Base-by-base conservation (phyloP, 352 stramenopile genomes). In the Phytophthora ohioensis region DNA sequence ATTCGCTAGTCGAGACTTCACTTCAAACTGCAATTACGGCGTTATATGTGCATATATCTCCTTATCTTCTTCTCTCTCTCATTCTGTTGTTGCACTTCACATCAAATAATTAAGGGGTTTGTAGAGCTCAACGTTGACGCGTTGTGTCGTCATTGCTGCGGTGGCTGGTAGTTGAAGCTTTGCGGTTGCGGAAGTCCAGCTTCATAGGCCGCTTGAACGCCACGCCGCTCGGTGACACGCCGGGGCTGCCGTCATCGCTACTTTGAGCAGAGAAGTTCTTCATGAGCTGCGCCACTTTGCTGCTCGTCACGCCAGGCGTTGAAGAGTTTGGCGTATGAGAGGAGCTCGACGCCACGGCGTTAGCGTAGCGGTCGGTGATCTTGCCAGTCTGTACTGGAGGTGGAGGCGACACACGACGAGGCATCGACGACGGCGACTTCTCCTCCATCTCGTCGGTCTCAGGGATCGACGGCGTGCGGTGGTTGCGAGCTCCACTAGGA, bases 221-320 rank as follows among this genome's bases (percentile, higher is more conserved):
- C 15, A 71, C 43, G 8, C 65, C 48, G 12, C 69, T 78, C 34
- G 69, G 67, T n/a, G 73, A 60, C 41, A 27, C 47, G 46, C 51
- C 31, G 13, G 53, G 48, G n/a, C 56, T 70, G 39, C 12, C 62
- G 12, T 67, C 54, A 30, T 68, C 65, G 30, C 64, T 64, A 42
- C 74, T 69, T 31, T 81, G 77, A 4, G 35, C 45, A 8, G 80
- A 88, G 34, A 90, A 92, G 70, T 90, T 92, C 73, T 91, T 91
- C 71, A 91, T 91, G 58, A 92, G 65, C 60, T 84, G 72, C 30
- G 85, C 82, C 30, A 92, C 76, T 46, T 90, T 90, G 68, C 69
- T 90, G 34, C 68, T 79, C 35, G 64, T 71, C 57, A 64, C 59
- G 10, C 55, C 61, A 5, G 64, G 59, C 15, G 69, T 46, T 10